These are phyloP conservation scores for Ananas comosus DNA, from an alignment of 176 grass and related monocot genomes.

Conservation along the genomic window DNA sequence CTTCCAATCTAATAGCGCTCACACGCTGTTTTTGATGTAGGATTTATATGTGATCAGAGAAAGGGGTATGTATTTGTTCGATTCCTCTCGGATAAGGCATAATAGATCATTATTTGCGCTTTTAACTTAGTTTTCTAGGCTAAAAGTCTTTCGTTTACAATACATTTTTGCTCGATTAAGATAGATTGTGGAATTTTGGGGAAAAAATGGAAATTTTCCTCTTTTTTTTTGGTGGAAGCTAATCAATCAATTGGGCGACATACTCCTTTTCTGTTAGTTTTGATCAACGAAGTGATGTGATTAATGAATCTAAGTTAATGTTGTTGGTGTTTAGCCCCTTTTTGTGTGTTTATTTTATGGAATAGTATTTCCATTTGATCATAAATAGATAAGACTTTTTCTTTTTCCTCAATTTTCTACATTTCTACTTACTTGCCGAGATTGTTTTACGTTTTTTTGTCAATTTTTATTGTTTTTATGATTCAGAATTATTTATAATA, in stretches of 20 bases:
- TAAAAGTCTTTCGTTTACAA: background rate
- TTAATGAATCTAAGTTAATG: background rate
- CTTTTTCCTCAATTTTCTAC: too few species aligned
- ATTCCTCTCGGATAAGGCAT: background rate
- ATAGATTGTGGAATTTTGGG: background rate
- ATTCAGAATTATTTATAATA: background rate
- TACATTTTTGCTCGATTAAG: background rate
- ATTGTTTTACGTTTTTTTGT: too few species aligned
- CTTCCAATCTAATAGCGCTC: background rate
- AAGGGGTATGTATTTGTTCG: background rate
- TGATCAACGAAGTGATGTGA: background rate
- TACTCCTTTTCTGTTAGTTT: background rate
- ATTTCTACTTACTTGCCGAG: too few species aligned
- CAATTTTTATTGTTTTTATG: too few species aligned
- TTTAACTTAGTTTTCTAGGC: background rate
- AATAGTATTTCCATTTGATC: background rate
- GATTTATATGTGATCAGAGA: background rate
- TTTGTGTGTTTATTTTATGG: background rate
- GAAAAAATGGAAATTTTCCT: background rate
- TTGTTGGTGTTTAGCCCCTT: background rate
- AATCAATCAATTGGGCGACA: background rate
- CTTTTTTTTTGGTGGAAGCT: background rate
- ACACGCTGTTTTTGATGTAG: background rate
- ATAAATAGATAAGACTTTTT: too few species aligned
- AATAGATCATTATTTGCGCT: background rate